A percentile compares a stretch with the other conserved stretches of the same genome.
Evolutionary conservation across 2,329 filamentous ascomycete genomes (phyloP).

Genomic region (Ophiostoma novo-ulmi): DNA sequence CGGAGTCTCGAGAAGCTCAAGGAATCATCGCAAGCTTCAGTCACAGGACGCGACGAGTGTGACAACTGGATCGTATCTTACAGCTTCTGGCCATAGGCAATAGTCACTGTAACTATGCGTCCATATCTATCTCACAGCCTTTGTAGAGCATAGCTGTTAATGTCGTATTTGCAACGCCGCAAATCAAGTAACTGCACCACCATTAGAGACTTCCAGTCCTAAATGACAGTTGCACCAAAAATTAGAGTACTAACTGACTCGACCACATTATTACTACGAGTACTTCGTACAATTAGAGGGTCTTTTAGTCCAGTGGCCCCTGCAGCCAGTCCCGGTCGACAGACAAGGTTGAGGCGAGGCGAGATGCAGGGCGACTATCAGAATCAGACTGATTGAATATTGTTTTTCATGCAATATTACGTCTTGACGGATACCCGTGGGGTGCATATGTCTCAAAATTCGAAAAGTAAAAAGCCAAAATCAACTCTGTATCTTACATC

Average conservation of each 20-base stretch:
- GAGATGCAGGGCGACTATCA: background rate
- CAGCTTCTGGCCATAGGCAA: background rate
- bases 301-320: background rate
- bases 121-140: too few species aligned
- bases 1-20: background rate
- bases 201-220: too few species aligned
- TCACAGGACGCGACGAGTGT: background rate
- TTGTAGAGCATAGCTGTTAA: background rate
- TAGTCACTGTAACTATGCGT: background rate
- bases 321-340: constrained; percentile 5
- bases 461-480: too few species aligned
- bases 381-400: background rate
- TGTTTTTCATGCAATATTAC: background rate
- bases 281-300: background rate
- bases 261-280: background rate
- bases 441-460: background rate
- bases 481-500: background rate
- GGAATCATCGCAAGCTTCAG: background rate
- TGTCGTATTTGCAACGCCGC: background rate
- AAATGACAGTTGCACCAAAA: background rate
- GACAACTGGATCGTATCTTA: background rate
- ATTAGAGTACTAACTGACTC: background rate
- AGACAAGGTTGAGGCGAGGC: background rate
- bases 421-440: background rate
- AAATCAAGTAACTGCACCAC: background rate